Evolutionary conservation across 306 rosid species (phyloP), one percentile per base, ranked within the genome.

Genomic region (Morella rubra): DNA sequence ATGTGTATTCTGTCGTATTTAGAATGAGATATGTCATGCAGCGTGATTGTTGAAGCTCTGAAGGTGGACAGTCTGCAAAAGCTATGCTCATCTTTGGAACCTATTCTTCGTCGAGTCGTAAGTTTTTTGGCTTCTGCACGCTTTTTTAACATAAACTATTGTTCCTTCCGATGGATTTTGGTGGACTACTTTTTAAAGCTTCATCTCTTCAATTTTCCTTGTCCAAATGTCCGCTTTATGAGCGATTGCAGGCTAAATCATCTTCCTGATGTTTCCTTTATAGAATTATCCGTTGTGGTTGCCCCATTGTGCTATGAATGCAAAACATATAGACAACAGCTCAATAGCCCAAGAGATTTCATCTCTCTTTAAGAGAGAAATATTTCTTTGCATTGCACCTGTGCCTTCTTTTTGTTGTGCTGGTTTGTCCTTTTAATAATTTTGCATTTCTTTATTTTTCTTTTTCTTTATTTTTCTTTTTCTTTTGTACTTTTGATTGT

Each of bases 61-160:
- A 90, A 90, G 83, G 89, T 90, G 83, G 96, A 90, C 77, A 90
- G 96, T 88, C 82, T 90, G 85, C 96, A 90, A 79, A 90, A 90
- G 84, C 89, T 90, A 52, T 88, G 92, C 80, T 90, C 96, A 15
- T 90, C 96, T 9, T 83, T 90, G 86, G 96, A 90, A 82, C 96
- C 96, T 68, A 85, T 90, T 71, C 96, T 90, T 77, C 92, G 96
- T 7, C 80, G 96, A 90, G 96, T 90, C 82, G 96, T 90, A 86
- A 88, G 96, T 65, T 59, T 62, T 55, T 50, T 77, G 52, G 74
- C 55, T 77, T 82, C 68, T 65, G 37, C 44, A 44, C 14, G 40
- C 18, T 70, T 22, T 73, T 22, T 44, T 84, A 53, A 19, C 8
- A 41, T 71, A 16, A 51, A 40, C 13, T 72, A 5, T 65, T 46